These are phyloP conservation scores for Alternaria conjuncta DNA, from an alignment of 2,329 filamentous ascomycete genomes.

Conservation along the genomic window DNA sequence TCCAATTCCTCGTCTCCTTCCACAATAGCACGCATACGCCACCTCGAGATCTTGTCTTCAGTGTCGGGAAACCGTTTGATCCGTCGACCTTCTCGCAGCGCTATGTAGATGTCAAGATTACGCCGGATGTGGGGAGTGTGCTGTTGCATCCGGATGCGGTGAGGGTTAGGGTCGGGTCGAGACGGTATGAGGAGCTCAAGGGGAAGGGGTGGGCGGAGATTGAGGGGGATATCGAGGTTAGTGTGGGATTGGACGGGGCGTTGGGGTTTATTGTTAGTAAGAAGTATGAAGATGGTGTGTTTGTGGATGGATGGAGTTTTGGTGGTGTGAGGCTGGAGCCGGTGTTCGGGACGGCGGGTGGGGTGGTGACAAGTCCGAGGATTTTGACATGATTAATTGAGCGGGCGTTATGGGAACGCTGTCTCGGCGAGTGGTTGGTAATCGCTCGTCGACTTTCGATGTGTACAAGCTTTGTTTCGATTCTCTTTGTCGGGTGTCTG, in stretches of 20 bases:
- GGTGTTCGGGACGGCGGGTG: slow-evolving; percentile 29
- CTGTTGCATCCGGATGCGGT: slow-evolving; percentile 48
- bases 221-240: slow-evolving; percentile 45
- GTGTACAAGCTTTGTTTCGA: background rate
- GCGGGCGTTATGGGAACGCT: background rate
- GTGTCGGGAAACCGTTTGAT: slow-evolving; percentile 48
- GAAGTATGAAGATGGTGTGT: slow-evolving; percentile 39
- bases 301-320: slow-evolving; percentile 48
- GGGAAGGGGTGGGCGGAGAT: slow-evolving; percentile 48
- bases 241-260: slow-evolving; percentile 46
- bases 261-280: slow-evolving; percentile 47
- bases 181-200: slow-evolving; percentile 35
- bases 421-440: background rate
- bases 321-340: slow-evolving; percentile 48
- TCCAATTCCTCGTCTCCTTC: slow-evolving; percentile 45
- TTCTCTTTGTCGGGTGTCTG: background rate
- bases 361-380: slow-evolving; percentile 13
- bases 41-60: slow-evolving; percentile 44
- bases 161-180: slow-evolving; percentile 41
- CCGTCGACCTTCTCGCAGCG: slow-evolving; percentile 36
- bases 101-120: slow-evolving; percentile 48
- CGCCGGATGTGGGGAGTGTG: slow-evolving; percentile 47
- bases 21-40: slow-evolving; percentile 25
- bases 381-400: background rate
- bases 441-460: background rate